These are phyloP conservation scores for Daedaleopsis sinensis DNA, from an alignment of 768 basidiomycete genomes.

Conservation along the genomic window DNA sequence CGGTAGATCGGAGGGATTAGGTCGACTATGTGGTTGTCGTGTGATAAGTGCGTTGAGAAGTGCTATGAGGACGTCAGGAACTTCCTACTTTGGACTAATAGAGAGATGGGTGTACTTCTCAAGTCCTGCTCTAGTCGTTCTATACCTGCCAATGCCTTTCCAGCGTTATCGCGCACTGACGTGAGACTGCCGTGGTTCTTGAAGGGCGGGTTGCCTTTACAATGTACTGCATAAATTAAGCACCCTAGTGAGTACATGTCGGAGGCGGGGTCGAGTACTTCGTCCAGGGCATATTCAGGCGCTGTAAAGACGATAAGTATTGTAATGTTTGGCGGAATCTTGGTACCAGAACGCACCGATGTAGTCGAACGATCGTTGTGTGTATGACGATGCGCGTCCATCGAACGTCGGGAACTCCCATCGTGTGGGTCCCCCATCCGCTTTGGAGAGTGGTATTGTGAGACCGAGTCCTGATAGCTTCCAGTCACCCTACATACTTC, in stretches of 20 bases:
- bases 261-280: slow-evolving; percentile 80
- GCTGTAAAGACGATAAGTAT: slow-evolving; percentile 48
- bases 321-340: too few relatives aligned
- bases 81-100: slow-evolving; percentile 3
- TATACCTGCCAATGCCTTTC: slow-evolving; percentile 63
- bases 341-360: slow-evolving; percentile 59
- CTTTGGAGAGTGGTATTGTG: slow-evolving; percentile 72
- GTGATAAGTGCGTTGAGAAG: slow-evolving; percentile 83
- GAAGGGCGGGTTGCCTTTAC: slow-evolving; percentile 86
- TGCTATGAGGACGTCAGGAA: slow-evolving; percentile 45
- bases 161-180: slow-evolving; percentile 69
- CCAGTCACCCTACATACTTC: slow-evolving; percentile 83
- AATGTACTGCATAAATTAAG: slow-evolving; percentile 89
- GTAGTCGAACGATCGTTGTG: slow-evolving; percentile 94
- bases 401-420: slow-evolving; percentile 95
- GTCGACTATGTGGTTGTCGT: slow-evolving; percentile 69
- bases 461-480: slow-evolving; percentile 91
- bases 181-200: slow-evolving; percentile 78
- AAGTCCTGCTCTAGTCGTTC: slow-evolving; percentile 71
- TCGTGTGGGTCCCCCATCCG: slow-evolving; percentile 71
- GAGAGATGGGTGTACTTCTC: slow-evolving; percentile 51
- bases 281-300: slow-evolving; percentile 93
- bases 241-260: slow-evolving; percentile 95
- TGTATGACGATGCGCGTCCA: slow-evolving; percentile 72
- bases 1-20: slow-evolving; percentile 79